Percentiles rank a stretch among this genome's conserved stretches.
These are phyloP conservation scores for Sugiyamaella xylanicola DNA, from an alignment of 1,139 yeast species.

Conservation along the genomic window DNA sequence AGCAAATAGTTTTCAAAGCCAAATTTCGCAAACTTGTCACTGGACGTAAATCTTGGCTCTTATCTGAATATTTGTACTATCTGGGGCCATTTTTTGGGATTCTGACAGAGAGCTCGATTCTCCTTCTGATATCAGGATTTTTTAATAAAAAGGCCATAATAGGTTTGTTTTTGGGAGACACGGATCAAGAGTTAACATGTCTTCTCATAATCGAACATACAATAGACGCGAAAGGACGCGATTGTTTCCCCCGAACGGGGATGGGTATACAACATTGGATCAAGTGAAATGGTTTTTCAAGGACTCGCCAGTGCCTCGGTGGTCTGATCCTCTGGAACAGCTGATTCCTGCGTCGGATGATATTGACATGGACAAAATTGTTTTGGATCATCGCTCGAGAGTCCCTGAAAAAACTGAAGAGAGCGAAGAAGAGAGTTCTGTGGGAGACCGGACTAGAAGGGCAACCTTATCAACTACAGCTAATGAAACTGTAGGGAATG, in stretches of 20 bases:
- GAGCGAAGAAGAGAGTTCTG: background rate
- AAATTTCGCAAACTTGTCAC: too few species aligned
- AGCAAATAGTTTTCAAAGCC: too few species aligned
- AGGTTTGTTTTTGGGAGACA: too few species aligned
- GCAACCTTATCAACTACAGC: background rate
- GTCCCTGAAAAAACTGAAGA: constrained; percentile 1
- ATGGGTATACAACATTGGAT: constrained; percentile 11
- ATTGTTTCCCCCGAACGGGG: constrained; percentile 6
- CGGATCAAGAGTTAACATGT: background rate
- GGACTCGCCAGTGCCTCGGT: constrained; percentile 13
- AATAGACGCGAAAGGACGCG: constrained; percentile 16
- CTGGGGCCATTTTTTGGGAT: too few species aligned
- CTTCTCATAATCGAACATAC: constrained; percentile 6
- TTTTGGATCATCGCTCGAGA: constrained; percentile 4
- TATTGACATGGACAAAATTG: constrained; percentile 22
- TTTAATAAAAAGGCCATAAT: too few species aligned
- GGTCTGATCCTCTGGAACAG: constrained; percentile 15
- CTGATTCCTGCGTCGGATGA: constrained; percentile 1
- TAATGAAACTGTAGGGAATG: too few species aligned
- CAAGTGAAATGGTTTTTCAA: constrained; percentile 13
- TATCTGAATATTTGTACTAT: too few species aligned
- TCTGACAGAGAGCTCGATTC: too few species aligned
- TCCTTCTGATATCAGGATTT: too few species aligned
- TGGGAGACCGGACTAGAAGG: background rate
- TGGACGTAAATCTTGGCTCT: too few species aligned